Percentiles rank a stretch among this genome's conserved stretches.
Conservation (phyloP, 306 rosid genomes). For the Malus sylvestris region DNA sequence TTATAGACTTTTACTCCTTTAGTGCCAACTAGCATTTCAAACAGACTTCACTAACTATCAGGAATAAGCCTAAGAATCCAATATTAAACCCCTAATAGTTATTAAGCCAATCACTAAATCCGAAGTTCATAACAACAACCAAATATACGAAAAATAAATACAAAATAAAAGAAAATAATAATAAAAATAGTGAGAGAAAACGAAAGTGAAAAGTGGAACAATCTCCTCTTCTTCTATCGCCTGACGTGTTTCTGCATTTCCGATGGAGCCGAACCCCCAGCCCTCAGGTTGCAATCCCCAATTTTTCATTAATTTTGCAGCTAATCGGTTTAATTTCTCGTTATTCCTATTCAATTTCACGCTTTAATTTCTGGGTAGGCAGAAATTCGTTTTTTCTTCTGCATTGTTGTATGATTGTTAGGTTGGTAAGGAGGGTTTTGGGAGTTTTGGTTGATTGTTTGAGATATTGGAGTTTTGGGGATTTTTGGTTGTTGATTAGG, state of each 20-base stretch:
- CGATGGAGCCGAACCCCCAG: constrained; percentile 15
- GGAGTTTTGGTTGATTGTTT: not conserved
- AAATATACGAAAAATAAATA: not conserved
- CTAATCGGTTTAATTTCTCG: not conserved
- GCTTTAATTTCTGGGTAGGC: not conserved
- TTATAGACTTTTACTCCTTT: too few species aligned
- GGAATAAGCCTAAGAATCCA: too few species aligned
- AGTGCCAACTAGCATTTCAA: too few species aligned
- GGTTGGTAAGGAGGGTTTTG: not conserved
- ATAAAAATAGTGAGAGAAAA: not conserved
- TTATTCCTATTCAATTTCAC: not conserved
- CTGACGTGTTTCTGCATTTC: constrained; percentile 4
- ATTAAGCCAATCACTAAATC: too few species aligned
- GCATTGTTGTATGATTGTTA: not conserved
- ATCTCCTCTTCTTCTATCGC: not conserved
- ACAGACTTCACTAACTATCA: too few species aligned
- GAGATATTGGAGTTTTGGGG: not conserved
- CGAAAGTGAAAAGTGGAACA: not conserved
- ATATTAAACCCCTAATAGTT: too few species aligned
- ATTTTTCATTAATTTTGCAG: not conserved
- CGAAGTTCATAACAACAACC: not conserved
- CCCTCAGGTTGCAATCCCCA: constrained; percentile 16
- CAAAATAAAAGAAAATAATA: not conserved
- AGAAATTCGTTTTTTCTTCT: not conserved
- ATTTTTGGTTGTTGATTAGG: too few species aligned